Evolutionary conservation across 2,329 filamentous ascomycete genomes (phyloP), one percentile per base, ranked within the genome.

Genomic region (Calonectria ilicicola): DNA sequence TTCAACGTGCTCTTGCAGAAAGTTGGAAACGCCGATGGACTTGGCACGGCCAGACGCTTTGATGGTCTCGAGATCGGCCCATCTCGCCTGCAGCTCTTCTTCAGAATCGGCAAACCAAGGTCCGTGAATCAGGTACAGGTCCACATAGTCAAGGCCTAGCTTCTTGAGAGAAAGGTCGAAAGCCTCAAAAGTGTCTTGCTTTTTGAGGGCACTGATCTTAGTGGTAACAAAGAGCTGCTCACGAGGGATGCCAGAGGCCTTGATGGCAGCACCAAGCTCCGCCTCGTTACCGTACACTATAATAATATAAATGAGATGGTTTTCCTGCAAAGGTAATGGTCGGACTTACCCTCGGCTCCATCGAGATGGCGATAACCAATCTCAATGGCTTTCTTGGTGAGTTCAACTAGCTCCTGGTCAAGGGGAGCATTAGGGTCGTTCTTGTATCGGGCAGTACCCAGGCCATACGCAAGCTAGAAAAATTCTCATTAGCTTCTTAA

Each of bases 21-120:
- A 96, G 85, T 96, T 97, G 79, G 92, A 94, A 17, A 97, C 92
- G 65, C 94, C 94, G 77, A 97, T 95, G 69, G 92, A 91, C 76
- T 87, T 89, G 62, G 91, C 91, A 73, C 90, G 90, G 74, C 93
- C 93, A 1, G 90, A 89, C 53, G 89, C 89, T 81, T 92, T 88
- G 87, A 96, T 91, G 35, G 90, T 90, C 79, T 93, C 91, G 76
- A 92, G 81, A 67, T 90, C 87, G 47, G 88, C 87, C 91, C 91
- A 93, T 70, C 86, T 86, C 53, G 82, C 75, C 81, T 91, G 93
- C 81, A 95, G 82, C 42, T 89, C 85, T 70, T 84, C 84, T 12
- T 86, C 86, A 6, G 82, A 82, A 2, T 85, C 83, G 70, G 88
- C 87, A 76, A 88, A 89, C 78, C 85, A 91, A 17, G 91, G 91